Evolutionary conservation across 305 asterid species (phyloP).

Genomic region (Fraxinus ornus): DNA sequence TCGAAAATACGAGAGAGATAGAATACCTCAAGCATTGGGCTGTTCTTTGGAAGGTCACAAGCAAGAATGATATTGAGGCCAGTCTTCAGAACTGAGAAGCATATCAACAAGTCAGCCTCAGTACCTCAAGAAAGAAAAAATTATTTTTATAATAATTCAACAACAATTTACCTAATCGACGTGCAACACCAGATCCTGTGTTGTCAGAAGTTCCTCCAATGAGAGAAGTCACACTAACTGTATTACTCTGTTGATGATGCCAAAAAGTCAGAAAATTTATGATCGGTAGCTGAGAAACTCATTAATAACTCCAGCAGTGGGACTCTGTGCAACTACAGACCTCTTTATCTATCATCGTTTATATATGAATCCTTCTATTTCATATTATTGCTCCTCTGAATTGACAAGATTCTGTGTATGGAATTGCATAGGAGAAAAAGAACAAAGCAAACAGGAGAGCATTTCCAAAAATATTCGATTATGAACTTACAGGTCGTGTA

Average conservation of each 20-base stretch:
- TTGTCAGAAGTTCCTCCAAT: constrained; percentile 85
- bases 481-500: constrained; percentile 66
- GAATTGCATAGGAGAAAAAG: neutral
- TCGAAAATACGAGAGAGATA: neutral
- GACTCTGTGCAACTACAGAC: neutral
- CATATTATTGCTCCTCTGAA: neutral
- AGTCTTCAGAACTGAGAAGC: constrained; percentile 64
- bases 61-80: constrained; percentile 73
- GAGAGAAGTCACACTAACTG: constrained; percentile 60
- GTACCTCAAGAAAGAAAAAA: constrained; percentile 7
- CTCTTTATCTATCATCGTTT: neutral
- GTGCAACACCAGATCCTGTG: constrained; percentile 79
- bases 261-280: constrained; percentile 3
- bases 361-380: neutral
- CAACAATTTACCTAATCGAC: constrained; percentile 65
- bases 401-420: neutral
- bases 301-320: constrained; percentile 1
- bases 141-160: neutral
- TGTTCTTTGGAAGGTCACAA: constrained; percentile 75
- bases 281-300: constrained; percentile 8
- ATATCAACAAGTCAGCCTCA: constrained; percentile 28
- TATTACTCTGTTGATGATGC: constrained; percentile 51
- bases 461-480: neutral
- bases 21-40: constrained; percentile 79
- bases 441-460: neutral